These are phyloP conservation scores for Phalaenopsis equestris DNA, from an alignment of 106 monocot genomes.

Conservation along the genomic window DNA sequence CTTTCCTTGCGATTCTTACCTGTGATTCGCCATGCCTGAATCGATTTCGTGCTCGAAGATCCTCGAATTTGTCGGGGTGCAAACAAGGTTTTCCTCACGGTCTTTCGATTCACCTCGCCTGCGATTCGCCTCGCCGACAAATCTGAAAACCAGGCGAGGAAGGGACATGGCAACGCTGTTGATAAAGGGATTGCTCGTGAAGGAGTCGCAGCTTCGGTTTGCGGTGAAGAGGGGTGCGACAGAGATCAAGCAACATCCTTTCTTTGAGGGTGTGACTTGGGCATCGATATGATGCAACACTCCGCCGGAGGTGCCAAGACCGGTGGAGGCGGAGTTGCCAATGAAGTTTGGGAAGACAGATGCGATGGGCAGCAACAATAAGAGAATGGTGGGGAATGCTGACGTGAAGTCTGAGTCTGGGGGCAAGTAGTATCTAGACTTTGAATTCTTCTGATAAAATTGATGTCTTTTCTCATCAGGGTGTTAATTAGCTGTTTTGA, in stretches of 20 bases:
- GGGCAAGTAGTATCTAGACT: constrained; percentile 23
- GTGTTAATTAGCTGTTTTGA: not conserved
- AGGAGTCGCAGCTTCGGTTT: constrained; percentile 20
- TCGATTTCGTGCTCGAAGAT: no score
- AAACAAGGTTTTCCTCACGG: no score
- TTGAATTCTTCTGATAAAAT: constrained; percentile 17
- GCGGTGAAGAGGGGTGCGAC: constrained; percentile 23
- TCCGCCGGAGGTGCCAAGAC: constrained; percentile 16
- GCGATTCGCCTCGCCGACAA: constrained; percentile 6
- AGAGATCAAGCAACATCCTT: constrained; percentile 24
- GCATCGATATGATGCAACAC: constrained; percentile 19
- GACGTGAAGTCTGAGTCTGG: constrained; percentile 15
- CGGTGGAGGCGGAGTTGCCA: constrained; percentile 8
- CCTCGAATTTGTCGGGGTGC: no score
- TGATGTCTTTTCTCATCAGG: not conserved
- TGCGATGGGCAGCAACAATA: constrained; percentile 4
- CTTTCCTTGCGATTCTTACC: no score
- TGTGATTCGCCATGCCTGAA: no score
- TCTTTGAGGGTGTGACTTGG: constrained; percentile 21
- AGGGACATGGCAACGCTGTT: constrained; percentile 16
- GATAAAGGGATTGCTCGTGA: constrained; percentile 18
- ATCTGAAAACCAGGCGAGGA: constrained; percentile 1
- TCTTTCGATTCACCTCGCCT: constrained; percentile 1
- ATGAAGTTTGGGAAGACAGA: constrained; percentile 12
- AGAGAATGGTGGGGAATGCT: constrained; percentile 13